Evolutionary conservation across 1,284 basidiomycete species (phyloP), one percentile per base, ranked within the genome.

Genomic region (Pisolithus thermaeus): DNA sequence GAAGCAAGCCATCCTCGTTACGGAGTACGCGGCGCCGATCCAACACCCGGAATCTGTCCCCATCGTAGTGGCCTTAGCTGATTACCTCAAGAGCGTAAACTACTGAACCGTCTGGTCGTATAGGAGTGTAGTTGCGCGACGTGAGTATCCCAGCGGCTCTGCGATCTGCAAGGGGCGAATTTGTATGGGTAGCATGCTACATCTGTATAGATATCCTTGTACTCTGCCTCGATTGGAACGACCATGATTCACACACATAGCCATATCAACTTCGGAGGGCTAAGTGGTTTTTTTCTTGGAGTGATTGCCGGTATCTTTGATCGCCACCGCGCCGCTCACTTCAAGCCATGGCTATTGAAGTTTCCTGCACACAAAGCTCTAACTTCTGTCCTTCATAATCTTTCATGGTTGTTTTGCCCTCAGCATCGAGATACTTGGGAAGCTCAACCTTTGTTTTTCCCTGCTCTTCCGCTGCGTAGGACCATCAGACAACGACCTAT

Each of bases 1-100:
- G 25, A 89, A 80, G 60, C 90, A 93, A 66, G 92, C 92, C 4
- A 77, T 97, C 56, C 77, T 98, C 52, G 83, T 98, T 23, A 80
- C 84, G 12, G 84, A 87, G 62, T 97, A 97, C 72, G 58, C 61
- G 1, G 75, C 79, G 25, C 92, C 92, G 0, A 65, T 72, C 25
- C 87, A 90, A 65, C 87, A 87, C 2, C 66, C 75, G 39, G 92
- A 97, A 65, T 78, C 82, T 23, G 90, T 84, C 44, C 69, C 80
- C 20, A 63, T 92, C 30, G 90, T 91, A 27, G 84, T 91, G 70
- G 71, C 66, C 23, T 73, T 96, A 28, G 92, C 84, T 30, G 88
- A 93, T 70, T 94, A 94, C 70, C 76, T 96, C 64, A 88, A 83
- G 64, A 62, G 70, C 47, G 80, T 77, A 35, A 68, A 68, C 30